Evolutionary conservation across 106 monocot genomes (phyloP).

Genomic region (Gastrodia elata): DNA sequence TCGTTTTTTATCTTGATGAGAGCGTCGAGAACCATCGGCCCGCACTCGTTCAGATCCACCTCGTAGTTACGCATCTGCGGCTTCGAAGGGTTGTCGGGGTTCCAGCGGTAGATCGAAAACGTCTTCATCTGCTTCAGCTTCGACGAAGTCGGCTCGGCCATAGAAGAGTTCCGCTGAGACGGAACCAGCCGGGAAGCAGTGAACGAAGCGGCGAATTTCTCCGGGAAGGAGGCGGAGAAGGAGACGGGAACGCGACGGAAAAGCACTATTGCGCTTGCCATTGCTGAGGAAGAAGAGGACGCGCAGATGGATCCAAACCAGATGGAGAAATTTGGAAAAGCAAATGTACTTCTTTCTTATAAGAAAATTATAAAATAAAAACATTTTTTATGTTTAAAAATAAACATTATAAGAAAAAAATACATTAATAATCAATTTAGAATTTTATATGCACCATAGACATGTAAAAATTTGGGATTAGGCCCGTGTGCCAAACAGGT

Average conservation of each 20-base stretch:
- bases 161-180: conserved; percentile 32
- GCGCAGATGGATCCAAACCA: too few species aligned
- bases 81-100: conserved; percentile 52
- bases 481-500: too few species aligned
- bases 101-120: conserved; percentile 94
- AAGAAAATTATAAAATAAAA: too few species aligned
- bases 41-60: conserved; percentile 73
- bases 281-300: background rate
- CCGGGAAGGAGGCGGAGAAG: background rate
- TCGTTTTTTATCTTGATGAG: conserved; percentile 96
- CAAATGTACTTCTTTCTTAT: too few species aligned
- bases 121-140: conserved; percentile 28
- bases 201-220: background rate
- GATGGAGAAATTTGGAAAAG: too few species aligned
- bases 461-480: too few species aligned
- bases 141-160: conserved; percentile 3
- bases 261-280: background rate
- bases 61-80: conserved; percentile 60
- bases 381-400: too few species aligned
- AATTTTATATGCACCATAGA: too few species aligned
- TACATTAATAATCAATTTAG: too few species aligned
- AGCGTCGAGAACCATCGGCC: conserved; percentile 91
- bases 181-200: conserved; percentile 24
- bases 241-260: background rate
- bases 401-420: too few species aligned